These are phyloP conservation scores for Juglanconis oblonga DNA, from an alignment of 2,329 filamentous ascomycete genomes.

Conservation along the genomic window DNA sequence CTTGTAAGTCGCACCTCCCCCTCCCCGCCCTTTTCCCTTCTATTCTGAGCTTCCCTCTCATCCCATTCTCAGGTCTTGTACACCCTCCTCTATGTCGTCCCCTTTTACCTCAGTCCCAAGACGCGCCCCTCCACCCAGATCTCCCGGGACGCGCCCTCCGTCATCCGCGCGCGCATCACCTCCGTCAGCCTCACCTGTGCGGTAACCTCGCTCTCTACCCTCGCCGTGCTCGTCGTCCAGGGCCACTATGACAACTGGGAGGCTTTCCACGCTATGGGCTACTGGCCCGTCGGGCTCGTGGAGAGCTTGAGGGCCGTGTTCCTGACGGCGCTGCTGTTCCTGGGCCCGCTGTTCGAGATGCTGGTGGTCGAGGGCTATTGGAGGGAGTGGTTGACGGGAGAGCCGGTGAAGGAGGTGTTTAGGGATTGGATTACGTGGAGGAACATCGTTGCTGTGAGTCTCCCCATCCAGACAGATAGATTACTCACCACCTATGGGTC, in stretches of 20 bases:
- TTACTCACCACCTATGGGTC: too few species aligned
- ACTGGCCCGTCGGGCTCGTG: conserved; percentile 69
- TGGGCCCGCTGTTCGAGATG: conserved; percentile 78
- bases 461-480: background rate
- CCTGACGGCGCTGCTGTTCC: conserved; percentile 76
- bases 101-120: conserved; percentile 78
- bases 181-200: conserved; percentile 75
- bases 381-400: conserved; percentile 59
- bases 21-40: background rate
- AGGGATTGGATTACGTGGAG: conserved; percentile 79
- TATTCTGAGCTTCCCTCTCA: background rate
- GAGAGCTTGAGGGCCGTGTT: conserved; percentile 65
- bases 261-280: conserved; percentile 69
- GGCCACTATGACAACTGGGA: conserved; percentile 40
- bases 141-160: conserved; percentile 82
- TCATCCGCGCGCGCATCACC: conserved; percentile 82
- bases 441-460: conserved; percentile 77
- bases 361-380: conserved; percentile 71
- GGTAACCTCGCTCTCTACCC: conserved; percentile 63
- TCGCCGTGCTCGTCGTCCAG: conserved; percentile 60
- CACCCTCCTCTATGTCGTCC: conserved; percentile 84
- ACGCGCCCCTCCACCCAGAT: conserved; percentile 78
- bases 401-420: conserved; percentile 57
- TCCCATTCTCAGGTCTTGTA: conserved; percentile 61
- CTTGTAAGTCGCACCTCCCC: conserved; percentile 29